Percentiles rank a stretch among this genome's conserved stretches.
Evolutionary conservation across 805 yeast species (phyloP).

Genomic region (Scheffersomyces amazonensis): DNA sequence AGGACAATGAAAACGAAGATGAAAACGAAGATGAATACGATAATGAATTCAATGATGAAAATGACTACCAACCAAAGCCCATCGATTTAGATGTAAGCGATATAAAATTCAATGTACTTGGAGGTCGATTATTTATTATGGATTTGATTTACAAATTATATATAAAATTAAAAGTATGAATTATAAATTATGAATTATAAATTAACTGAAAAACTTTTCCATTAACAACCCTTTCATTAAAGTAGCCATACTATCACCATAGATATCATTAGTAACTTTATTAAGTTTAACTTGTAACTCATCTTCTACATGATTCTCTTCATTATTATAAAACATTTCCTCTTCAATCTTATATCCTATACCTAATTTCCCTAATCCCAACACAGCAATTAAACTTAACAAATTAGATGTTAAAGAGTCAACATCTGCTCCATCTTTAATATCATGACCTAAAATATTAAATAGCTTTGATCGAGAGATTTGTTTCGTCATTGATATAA

Average conservation of each 20-base stretch:
- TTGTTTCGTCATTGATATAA: conserved; percentile 22
- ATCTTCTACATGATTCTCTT: background rate
- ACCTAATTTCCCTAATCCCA: conserved; percentile 25
- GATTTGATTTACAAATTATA: conserved; percentile 15
- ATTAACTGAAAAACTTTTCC: conserved; percentile 18
- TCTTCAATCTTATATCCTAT: conserved; percentile 22
- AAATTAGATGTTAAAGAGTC: conserved; percentile 15
- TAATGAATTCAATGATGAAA: background rate
- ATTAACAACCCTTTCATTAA: conserved; percentile 22
- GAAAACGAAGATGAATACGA: background rate
- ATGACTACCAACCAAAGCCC: conserved; percentile 7
- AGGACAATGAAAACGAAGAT: no score
- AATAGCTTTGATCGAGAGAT: conserved; percentile 21
- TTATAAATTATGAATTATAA: no score
- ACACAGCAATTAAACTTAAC: conserved; percentile 19
- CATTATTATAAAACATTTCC: conserved; percentile 21
- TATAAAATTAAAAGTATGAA: background rate
- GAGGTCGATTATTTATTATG: conserved; percentile 43
- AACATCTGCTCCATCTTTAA: background rate
- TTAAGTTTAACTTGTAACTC: conserved; percentile 9
- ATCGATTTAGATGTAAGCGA: conserved; percentile 38
- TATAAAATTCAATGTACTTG: conserved; percentile 46
- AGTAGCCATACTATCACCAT: conserved; percentile 25
- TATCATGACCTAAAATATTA: conserved; percentile 22
- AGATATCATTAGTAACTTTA: conserved; percentile 7